Base-by-base conservation (phyloP, 371 early-diverging fungal species). In the Chytridiales sp. region DNA sequence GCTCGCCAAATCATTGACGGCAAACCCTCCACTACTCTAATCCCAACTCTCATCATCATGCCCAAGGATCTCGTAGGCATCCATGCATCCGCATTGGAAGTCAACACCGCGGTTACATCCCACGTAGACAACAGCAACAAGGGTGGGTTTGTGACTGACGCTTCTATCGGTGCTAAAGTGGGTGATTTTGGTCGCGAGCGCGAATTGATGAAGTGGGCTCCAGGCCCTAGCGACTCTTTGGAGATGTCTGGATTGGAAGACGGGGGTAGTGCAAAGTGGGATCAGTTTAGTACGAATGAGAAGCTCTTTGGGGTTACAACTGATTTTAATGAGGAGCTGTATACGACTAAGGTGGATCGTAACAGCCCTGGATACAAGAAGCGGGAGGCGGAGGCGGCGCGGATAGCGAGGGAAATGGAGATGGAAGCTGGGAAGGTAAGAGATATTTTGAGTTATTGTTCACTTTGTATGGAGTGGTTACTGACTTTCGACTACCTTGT, bases 281-380 rank as follows among this genome's bases (percentile, higher is more conserved):
- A 99, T 77, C 99, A 99, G 72, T 99, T 99, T 83, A 92, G 89
- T n/a, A 92, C 82, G 3, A 99, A 99, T 68, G 93, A 95, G 69
- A 74, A 81, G 59, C 76, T 93, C 42, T 99, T 98, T 85, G 98
- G 98, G 1, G 82, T 99, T 51, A 92, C 82, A 27, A 91, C 97
- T 1, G 93, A 94, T 69, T 99, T 91, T 77, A 82, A 98, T 63
- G 98, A 98, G 63, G 91, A 93, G 46, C 64, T 95, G 1, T 99
- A 99, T 72, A 98, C 99, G 1, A 97, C 97, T 0, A 85, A 78
- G 21, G 73, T 99, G 48, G 96, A 99, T 72, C 81, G 90, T 59
- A 79, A 82, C 4, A 85, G 84, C 22, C 87, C 94, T 6, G 89
- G 89, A 51, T 99, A 79, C 70, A 92, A 90, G 71, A 85, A 86